Percentiles rank a stretch among this genome's conserved stretches.
Conservation (phyloP, 805 yeast genomes). For the Candida pseudofarinosa region DNA sequence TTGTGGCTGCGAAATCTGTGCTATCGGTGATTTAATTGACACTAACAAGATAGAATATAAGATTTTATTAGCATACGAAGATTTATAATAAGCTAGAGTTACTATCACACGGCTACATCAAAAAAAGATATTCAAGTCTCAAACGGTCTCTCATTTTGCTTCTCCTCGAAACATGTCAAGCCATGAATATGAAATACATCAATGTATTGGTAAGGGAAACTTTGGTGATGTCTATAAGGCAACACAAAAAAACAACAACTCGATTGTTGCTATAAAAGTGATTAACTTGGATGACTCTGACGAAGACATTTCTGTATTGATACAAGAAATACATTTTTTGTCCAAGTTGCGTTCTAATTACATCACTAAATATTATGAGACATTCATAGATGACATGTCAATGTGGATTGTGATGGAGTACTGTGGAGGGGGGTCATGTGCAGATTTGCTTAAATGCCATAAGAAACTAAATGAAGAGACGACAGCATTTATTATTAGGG, state of each 20-base stretch:
- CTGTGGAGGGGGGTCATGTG: constrained; percentile 93
- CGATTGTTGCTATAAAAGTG: constrained; percentile 78
- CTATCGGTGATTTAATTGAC: neutral
- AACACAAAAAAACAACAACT: constrained; percentile 27
- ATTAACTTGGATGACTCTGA: constrained; percentile 74
- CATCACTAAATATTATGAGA: constrained; percentile 59
- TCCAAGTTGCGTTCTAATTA: constrained; percentile 61
- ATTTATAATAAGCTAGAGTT: neutral
- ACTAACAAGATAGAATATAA: neutral
- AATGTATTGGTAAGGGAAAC: constrained; percentile 77
- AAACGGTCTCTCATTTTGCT: neutral
- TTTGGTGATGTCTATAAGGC: constrained; percentile 86
- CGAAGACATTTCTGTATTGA: constrained; percentile 66
- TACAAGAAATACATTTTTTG: constrained; percentile 76
- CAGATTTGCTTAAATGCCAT: constrained; percentile 60
- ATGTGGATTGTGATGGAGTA: constrained; percentile 94
- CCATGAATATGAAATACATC: constrained; percentile 25
- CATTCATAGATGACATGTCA: constrained; percentile 58
- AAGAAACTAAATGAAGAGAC: constrained; percentile 55
- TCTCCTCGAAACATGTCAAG: constrained; percentile 12
- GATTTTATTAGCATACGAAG: neutral
- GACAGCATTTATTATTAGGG: constrained; percentile 59
- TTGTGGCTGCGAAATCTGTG: constrained; percentile 5
- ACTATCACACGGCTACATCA: neutral
- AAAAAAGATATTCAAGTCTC: neutral